These are phyloP conservation scores for Actinidia polygama DNA, from an alignment of 179 eudicot genomes.

Conservation along the genomic window DNA sequence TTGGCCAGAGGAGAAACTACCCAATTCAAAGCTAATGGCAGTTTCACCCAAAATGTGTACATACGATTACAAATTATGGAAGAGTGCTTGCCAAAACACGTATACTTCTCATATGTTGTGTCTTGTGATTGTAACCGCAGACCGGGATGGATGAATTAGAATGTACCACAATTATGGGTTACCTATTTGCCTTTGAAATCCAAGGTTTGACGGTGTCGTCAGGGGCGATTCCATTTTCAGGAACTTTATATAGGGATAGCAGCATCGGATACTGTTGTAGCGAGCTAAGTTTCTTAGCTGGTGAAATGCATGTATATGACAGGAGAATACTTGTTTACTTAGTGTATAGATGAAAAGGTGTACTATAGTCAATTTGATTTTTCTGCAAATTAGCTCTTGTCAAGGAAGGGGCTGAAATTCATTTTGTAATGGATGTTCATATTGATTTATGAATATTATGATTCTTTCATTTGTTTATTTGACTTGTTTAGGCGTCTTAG, in stretches of 20 bases:
- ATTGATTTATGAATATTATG: neutral
- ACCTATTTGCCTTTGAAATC: slow-evolving; percentile 51
- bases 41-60: slow-evolving; percentile 46
- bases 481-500: neutral
- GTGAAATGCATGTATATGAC: neutral
- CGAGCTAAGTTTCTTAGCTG: neutral
- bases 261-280: slow-evolving; percentile 1
- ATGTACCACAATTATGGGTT: slow-evolving; percentile 77
- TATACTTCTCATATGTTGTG: slow-evolving; percentile 69
- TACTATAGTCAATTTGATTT: neutral
- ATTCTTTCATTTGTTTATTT: slow-evolving; percentile 23
- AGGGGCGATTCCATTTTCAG: neutral
- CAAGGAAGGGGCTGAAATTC: slow-evolving; percentile 2
- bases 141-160: slow-evolving; percentile 74
- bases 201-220: neutral
- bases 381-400: neutral
- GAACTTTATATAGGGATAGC: neutral
- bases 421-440: slow-evolving; percentile 13
- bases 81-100: slow-evolving; percentile 51
- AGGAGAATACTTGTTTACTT: neutral
- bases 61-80: slow-evolving; percentile 63
- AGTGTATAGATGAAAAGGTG: neutral
- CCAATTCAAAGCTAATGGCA: slow-evolving; percentile 34
- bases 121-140: slow-evolving; percentile 80
- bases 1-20: slow-evolving; percentile 90